Evolutionary conservation across 345 rosid species (phyloP), one percentile per base, ranked within the genome.

Genomic region (Noccaea bulbosa): DNA sequence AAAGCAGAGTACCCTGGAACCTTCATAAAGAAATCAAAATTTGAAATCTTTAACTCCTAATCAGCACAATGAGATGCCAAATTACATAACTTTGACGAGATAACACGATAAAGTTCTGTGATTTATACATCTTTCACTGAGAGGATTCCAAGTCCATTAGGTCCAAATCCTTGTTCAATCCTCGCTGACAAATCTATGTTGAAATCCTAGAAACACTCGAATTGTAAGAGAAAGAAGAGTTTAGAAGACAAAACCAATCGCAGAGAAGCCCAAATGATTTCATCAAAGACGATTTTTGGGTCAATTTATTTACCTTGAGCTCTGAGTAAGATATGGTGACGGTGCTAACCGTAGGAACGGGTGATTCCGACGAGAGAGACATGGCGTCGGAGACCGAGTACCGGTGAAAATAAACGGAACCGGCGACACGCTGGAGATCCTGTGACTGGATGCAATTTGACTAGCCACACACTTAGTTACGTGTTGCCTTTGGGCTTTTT

Each of bases 151-250:
- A 90, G 86, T 38, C 94, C 98, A 44, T 83, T 80, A 11, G 92
- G 88, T 81, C 98, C 97, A 52, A 93, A 86, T 34, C 92, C 98
- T 78, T 84, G 72, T 76, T 86, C 92, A 65, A 93, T 93, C 84
- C 84, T 87, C 64, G 8, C 39, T 11, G 97, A 87, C 67, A 90
- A 78, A 73, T 88, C 89, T 53, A 78, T 74, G 43, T 65, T 55
- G 74, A 59, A 83, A 75, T 93, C 92, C 97, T 71, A 49, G 33
- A 44, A 61, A 16, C 51, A 40, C 4, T 58, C 63, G 30, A 37
- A 32, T 47, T 3, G 37, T 43, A 46, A 76, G 33, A 44, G 8
- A 69, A 11, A 54, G 7, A 58, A 40, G 33, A 45, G n/a, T 58
- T 65, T 24, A 44, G 62, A 68, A 50, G 39, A 70, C 39, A 11